These are phyloP conservation scores for Saksenaea oblongispora DNA, from an alignment of 371 early-diverging fungal species.

Conservation along the genomic window DNA sequence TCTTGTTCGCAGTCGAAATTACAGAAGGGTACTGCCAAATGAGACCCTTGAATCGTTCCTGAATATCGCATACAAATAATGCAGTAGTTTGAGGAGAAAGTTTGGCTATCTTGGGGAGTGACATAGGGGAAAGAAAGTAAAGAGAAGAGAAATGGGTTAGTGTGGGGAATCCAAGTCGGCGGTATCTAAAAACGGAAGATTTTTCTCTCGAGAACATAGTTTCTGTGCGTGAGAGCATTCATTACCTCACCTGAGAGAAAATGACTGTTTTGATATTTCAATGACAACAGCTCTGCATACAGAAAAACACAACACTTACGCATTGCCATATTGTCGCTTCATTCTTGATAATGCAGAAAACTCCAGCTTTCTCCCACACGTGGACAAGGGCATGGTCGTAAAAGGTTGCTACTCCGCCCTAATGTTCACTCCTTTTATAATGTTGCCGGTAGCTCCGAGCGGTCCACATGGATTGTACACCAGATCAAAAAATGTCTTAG, in stretches of 20 bases:
- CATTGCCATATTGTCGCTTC: no score
- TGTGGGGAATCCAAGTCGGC: not conserved
- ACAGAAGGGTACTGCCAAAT: slow-evolving; percentile 84
- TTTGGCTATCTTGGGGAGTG: slow-evolving; percentile 35
- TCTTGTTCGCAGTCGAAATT: slow-evolving; percentile 85
- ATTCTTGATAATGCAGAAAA: no score
- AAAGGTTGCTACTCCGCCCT: no score
- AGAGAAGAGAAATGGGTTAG: not conserved
- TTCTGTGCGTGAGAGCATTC: not conserved
- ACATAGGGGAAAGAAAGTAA: slow-evolving; percentile 20
- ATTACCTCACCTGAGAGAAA: not conserved
- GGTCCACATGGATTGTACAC: no score
- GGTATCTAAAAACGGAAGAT: not conserved
- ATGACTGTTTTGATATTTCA: not conserved
- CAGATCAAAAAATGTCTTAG: no score
- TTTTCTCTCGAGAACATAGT: not conserved
- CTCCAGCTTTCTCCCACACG: no score
- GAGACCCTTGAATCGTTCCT: slow-evolving; percentile 81
- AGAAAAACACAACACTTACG: no score
- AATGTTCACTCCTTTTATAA: no score
- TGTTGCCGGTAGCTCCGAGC: no score
- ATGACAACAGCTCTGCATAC: no score
- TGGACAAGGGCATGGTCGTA: no score
- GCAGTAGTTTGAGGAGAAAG: slow-evolving; percentile 69
- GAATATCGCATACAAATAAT: slow-evolving; percentile 94